Evolutionary conservation across 1,284 basidiomycete genomes (phyloP), one percentile per base, ranked within the genome.

Genomic region (Caloboletus firmus): DNA sequence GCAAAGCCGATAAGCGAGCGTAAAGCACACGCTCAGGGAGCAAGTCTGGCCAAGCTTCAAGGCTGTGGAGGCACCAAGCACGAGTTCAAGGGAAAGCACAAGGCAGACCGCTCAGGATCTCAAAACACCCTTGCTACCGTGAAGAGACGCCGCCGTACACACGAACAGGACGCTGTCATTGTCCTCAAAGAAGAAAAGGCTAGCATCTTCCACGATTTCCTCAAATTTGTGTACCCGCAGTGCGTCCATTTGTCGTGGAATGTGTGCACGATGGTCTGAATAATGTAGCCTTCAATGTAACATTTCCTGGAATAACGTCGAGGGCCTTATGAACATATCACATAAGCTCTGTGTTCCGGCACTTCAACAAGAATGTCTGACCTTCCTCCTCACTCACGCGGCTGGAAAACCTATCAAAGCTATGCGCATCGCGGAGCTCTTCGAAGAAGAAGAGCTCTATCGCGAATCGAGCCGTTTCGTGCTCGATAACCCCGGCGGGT

Each of bases 281-380:
- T 26, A 17, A 17, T 12, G 30, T 61, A 92, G 89, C 61, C 79
- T 94, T 50, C 87, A 93, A 62, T 95, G 93, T 72, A 91, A 90
- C 10, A 93, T 95, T 52, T 89, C 90, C 2, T 96, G 93, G 93
- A 91, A 92, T 61, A 95, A 95, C 67, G 93, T 93, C 30, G 92
- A 91, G 63, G 85, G 87, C 37, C 79, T 93, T 31, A 89, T 93
- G 84, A 91, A 91, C 66, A 90, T 93, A 39, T 83, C 89, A 2
- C 84, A 89, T 69, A 93, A 93, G 66, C 84, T 94, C 53, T 89
- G 89, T 62, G 89, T 94, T 8, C 85, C 90, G 0, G 76, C 87
- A 1, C 78, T 97, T 32, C 87, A 92, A 64, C 80, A 80, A 39
- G 84, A 92, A 63, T 95, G 93, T 67, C 79, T 91, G 34, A 84